Percentiles rank a stretch among this genome's conserved stretches.
phyloP scores from a whole-genome alignment of 106 monocot species.

The Dioscorea dumetorum region DNA sequence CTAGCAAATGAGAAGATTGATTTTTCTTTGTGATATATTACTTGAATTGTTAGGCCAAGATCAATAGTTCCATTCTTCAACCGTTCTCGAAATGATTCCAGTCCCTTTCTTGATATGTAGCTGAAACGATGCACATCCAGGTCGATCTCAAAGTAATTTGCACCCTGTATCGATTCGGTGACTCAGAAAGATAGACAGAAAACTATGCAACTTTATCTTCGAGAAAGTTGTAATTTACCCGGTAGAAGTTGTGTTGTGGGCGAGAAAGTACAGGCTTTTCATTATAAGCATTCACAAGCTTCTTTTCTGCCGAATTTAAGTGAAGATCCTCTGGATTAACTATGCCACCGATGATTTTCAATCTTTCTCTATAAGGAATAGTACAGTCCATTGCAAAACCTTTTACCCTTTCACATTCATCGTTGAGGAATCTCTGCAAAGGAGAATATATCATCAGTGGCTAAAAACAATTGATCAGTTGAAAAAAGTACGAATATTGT shows the following conservation, averaged over 20 bases:
- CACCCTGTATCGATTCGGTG: slow-evolving; percentile 28
- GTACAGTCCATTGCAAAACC: slow-evolving; percentile 68
- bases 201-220: not conserved
- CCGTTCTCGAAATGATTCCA: slow-evolving; percentile 75
- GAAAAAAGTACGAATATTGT: not conserved
- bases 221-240: slow-evolving; percentile 19
- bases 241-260: slow-evolving; percentile 83
- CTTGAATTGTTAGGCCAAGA: slow-evolving; percentile 78
- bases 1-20: slow-evolving; percentile 17
- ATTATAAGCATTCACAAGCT: slow-evolving; percentile 77
- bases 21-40: not conserved
- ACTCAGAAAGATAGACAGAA: not conserved
- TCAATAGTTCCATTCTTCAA: slow-evolving; percentile 65
- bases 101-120: slow-evolving; percentile 80
- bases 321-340: slow-evolving; percentile 87
- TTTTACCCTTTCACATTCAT: slow-evolving; percentile 79
- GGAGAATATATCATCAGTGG: not conserved
- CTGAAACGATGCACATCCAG: slow-evolving; percentile 79
- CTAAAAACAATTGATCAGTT: not conserved
- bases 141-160: slow-evolving; percentile 80
- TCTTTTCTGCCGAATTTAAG: slow-evolving; percentile 68
- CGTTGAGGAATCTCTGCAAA: slow-evolving; percentile 71
- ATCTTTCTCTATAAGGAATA: slow-evolving; percentile 71
- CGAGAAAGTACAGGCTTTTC: slow-evolving; percentile 96
- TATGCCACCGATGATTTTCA: slow-evolving; percentile 79